phyloP scores from a whole-genome alignment of 2,329 filamentous ascomycete genomes.

The Sordariomycetes sp. region DNA sequence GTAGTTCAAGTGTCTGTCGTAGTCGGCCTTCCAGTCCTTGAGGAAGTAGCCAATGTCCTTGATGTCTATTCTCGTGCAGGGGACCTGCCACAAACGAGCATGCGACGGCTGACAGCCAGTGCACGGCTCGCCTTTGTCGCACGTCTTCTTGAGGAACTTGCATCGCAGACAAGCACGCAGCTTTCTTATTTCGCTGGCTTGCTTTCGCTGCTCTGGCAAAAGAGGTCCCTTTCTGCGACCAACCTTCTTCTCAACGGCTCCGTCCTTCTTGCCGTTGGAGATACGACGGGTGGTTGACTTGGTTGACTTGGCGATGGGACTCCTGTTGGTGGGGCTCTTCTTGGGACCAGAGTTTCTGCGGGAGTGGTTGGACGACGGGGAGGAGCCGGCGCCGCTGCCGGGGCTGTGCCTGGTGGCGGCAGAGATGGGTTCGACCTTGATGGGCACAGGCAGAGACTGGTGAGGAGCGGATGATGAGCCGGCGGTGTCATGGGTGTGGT shows the following conservation, averaged over 20 bases:
- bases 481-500: constrained; percentile 17
- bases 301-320: constrained; percentile 67
- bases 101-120: constrained; percentile 92
- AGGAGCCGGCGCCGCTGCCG: constrained; percentile 49
- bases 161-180: constrained; percentile 86
- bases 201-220: constrained; percentile 87
- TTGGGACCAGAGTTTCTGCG: constrained; percentile 62
- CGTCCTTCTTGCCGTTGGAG: constrained; percentile 70
- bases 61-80: constrained; percentile 96
- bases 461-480: constrained; percentile 59
- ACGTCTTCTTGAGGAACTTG: constrained; percentile 99
- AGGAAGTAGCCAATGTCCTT: constrained; percentile 98
- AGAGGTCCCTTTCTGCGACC: constrained; percentile 84
- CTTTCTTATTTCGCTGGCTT: constrained; percentile 94
- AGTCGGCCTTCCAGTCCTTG: constrained; percentile 98
- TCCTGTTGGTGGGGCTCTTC: constrained; percentile 75
- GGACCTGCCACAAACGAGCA: constrained; percentile 92
- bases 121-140: constrained; percentile 94
- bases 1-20: constrained; percentile 78
- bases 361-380: constrained; percentile 48
- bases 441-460: constrained; percentile 56
- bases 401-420: constrained; percentile 54
- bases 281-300: constrained; percentile 79
- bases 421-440: constrained; percentile 35
- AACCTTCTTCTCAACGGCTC: constrained; percentile 77